Evolutionary conservation across 306 rosid species (phyloP).

Genomic region (Cajanus cajan): DNA sequence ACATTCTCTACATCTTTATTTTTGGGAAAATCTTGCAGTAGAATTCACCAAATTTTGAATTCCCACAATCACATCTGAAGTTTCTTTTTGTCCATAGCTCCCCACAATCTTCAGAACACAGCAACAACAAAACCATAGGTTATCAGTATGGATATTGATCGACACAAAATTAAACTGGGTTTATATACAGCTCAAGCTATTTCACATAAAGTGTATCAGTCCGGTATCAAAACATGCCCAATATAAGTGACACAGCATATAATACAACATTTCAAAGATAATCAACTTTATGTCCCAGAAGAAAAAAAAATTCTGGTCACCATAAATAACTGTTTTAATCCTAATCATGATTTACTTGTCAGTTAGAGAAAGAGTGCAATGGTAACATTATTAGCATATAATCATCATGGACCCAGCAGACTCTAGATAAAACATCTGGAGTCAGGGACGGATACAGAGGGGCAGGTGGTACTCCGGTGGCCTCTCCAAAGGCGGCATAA

Average conservation of each 20-base stretch:
- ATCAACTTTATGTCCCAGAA: no score
- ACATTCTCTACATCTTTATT: slow-evolving; percentile 76
- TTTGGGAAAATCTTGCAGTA: slow-evolving; percentile 80
- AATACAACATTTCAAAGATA: not conserved
- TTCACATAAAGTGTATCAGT: not conserved
- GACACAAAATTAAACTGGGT: no score
- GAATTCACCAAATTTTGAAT: slow-evolving; percentile 88
- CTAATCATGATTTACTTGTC: not conserved
- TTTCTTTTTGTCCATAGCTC: slow-evolving; percentile 97
- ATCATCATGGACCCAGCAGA: slow-evolving; percentile 13
- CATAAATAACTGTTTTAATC: not conserved
- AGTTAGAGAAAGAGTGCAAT: not conserved
- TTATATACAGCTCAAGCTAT: not conserved
- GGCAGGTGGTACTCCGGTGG: slow-evolving; percentile 44
- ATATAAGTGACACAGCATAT: not conserved
- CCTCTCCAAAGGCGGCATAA: slow-evolving; percentile 55
- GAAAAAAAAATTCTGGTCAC: not conserved
- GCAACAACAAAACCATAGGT: slow-evolving; percentile 23
- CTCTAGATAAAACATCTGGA: not conserved
- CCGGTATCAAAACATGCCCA: not conserved
- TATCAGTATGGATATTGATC: no score
- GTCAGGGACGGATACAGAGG: no score
- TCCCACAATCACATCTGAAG: slow-evolving; percentile 97
- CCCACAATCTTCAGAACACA: slow-evolving; percentile 64
- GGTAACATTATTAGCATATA: not conserved